Conservation (phyloP, 805 yeast species). For the Candida andamanensis region DNA sequence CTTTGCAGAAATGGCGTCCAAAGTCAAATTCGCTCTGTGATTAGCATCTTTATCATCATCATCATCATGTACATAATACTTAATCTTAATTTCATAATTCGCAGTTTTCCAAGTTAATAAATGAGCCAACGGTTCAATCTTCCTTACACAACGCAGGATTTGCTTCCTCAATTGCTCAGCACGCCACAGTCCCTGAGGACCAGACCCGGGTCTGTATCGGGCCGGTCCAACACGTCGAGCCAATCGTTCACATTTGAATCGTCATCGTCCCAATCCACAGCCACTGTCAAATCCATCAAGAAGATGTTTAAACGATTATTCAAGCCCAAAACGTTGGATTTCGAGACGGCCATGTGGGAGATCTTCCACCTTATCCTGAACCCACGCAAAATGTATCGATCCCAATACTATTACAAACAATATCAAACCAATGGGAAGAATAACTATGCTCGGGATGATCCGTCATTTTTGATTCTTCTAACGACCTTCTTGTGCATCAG, state of each 20-base stretch:
- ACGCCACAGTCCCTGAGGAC: slow-evolving; percentile 14
- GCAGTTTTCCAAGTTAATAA: neutral
- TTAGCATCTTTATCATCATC: neutral
- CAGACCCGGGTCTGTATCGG: slow-evolving; percentile 20
- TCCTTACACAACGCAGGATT: slow-evolving; percentile 40
- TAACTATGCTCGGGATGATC: slow-evolving; percentile 88
- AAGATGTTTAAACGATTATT: slow-evolving; percentile 35
- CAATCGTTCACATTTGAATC: neutral
- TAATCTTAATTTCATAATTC: too few relatives aligned
- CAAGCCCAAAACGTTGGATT: slow-evolving; percentile 78
- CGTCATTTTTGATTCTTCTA: slow-evolving; percentile 74
- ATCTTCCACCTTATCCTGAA: slow-evolving; percentile 64
- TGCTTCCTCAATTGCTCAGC: slow-evolving; percentile 27
- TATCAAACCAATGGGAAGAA: slow-evolving; percentile 16
- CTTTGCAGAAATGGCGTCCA: slow-evolving; percentile 9
- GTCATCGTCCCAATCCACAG: slow-evolving; percentile 3
- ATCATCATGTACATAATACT: neutral
- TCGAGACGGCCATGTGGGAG: slow-evolving; percentile 93
- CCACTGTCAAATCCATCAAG: slow-evolving; percentile 22
- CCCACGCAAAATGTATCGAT: slow-evolving; percentile 78
- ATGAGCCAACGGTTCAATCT: slow-evolving; percentile 28
- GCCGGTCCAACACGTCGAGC: slow-evolving; percentile 2
- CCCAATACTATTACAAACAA: slow-evolving; percentile 70
- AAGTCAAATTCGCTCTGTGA: slow-evolving; percentile 5
- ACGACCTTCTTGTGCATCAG: slow-evolving; percentile 62